phyloP scores from a whole-genome alignment of 2,329 filamentous ascomycete genomes.

The Pseudogymnoascus sp. region DNA sequence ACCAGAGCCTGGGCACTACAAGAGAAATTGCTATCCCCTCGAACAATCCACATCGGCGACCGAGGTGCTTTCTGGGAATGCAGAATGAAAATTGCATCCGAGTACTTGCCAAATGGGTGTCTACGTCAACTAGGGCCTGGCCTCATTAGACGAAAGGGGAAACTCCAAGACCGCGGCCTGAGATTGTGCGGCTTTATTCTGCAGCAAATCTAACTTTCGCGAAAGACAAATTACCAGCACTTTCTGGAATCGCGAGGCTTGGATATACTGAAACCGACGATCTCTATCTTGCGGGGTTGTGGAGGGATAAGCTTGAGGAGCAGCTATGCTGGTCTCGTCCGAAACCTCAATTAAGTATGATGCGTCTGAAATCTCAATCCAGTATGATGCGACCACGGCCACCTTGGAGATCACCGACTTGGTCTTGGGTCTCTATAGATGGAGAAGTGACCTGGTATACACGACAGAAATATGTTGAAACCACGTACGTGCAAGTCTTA shows the following conservation, averaged over 20 bases:
- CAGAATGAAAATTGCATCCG: constrained; percentile 9
- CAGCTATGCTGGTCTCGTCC: constrained; percentile 12
- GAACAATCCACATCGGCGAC: constrained; percentile 14
- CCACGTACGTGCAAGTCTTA: constrained; percentile 11
- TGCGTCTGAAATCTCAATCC: too few species aligned
- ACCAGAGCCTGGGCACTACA: constrained; percentile 12
- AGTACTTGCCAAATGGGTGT: constrained; percentile 11
- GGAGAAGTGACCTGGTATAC: neutral
- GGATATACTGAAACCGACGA: neutral
- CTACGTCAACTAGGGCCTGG: neutral
- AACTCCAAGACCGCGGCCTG: neutral
- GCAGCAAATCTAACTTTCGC: constrained; percentile 11
- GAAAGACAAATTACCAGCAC: constrained; percentile 14
- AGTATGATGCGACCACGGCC: neutral
- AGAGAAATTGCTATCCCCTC: constrained; percentile 13
- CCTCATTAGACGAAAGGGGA: neutral
- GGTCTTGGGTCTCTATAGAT: constrained; percentile 16
- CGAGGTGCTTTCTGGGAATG: constrained; percentile 19
- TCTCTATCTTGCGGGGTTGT: constrained; percentile 11
- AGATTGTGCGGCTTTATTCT: constrained; percentile 11
- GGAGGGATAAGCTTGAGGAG: constrained; percentile 13
- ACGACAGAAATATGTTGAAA: constrained; percentile 9
- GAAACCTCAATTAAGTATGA: neutral
- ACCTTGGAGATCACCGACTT: constrained; percentile 14
- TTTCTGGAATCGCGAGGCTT: constrained; percentile 14